These are phyloP conservation scores for Margaritispora aquatica DNA, from an alignment of 495 filamentous ascomycete genomes.

Conservation along the genomic window DNA sequence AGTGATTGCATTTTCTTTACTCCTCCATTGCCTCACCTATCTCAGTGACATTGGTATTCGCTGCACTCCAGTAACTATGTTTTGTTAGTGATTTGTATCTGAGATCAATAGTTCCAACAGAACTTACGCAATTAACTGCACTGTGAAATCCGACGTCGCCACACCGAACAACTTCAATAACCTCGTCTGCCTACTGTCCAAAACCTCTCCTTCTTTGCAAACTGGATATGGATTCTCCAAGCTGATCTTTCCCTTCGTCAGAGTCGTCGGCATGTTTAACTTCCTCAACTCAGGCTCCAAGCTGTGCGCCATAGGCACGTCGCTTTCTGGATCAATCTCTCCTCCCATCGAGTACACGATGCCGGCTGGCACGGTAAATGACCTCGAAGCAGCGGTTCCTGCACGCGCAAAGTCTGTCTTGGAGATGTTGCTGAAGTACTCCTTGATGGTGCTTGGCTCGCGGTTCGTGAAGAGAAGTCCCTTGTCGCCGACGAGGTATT, in stretches of 20 bases:
- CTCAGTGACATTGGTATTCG: slow-evolving; percentile 51
- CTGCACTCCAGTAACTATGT: slow-evolving; percentile 54
- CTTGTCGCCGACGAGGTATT: slow-evolving; percentile 73
- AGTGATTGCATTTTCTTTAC: slow-evolving; percentile 21
- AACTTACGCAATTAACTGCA: slow-evolving; percentile 60
- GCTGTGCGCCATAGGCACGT: slow-evolving; percentile 79
- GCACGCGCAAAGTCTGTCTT: slow-evolving; percentile 85
- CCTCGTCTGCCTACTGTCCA: slow-evolving; percentile 85
- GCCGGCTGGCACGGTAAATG: slow-evolving; percentile 73
- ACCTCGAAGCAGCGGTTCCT: slow-evolving; percentile 64
- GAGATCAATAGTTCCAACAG: not conserved
- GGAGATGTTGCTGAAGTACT: slow-evolving; percentile 61
- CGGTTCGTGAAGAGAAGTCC: slow-evolving; percentile 88
- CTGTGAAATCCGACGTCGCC: slow-evolving; percentile 79
- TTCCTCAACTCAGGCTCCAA: slow-evolving; percentile 82
- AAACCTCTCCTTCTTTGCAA: slow-evolving; percentile 70
- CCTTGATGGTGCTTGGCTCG: slow-evolving; percentile 49
- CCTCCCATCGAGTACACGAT: slow-evolving; percentile 68
- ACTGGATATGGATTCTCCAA: slow-evolving; percentile 73
- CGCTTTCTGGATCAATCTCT: slow-evolving; percentile 70
- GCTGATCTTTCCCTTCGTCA: slow-evolving; percentile 82
- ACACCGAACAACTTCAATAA: slow-evolving; percentile 92
- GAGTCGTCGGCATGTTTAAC: slow-evolving; percentile 78
- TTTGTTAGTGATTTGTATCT: slow-evolving; percentile 20
- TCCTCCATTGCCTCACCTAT: slow-evolving; percentile 43